Conservation (phyloP, 768 basidiomycete genomes). For the Kwoniella europaea region DNA sequence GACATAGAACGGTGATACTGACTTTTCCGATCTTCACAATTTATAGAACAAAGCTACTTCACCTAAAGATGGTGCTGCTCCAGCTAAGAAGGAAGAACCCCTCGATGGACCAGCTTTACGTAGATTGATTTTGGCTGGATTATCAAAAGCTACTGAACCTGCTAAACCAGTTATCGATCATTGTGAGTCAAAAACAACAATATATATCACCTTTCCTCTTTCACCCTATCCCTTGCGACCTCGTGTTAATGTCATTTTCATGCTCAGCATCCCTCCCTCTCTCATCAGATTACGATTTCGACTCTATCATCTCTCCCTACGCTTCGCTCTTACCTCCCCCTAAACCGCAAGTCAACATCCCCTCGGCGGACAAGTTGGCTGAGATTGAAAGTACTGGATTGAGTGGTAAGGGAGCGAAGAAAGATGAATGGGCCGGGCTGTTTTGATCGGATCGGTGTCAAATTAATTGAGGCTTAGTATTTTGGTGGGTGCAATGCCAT, state of each 20-base stretch:
- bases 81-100: constrained; percentile 43
- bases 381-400: constrained; percentile 32
- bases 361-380: constrained; percentile 30
- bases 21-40: neutral
- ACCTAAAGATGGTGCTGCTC: constrained; percentile 17
- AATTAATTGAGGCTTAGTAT: neutral
- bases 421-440: constrained; percentile 55
- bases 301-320: constrained; percentile 54
- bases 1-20: neutral
- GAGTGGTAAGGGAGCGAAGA: constrained; percentile 18
- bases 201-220: neutral
- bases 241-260: constrained; percentile 3
- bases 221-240: neutral
- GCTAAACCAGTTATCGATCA: constrained; percentile 35
- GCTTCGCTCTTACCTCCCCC: constrained; percentile 45
- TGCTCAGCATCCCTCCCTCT: constrained; percentile 37
- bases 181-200: constrained; percentile 26
- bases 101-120: constrained; percentile 47
- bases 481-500: no score
- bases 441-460: constrained; percentile 26
- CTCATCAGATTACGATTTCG: constrained; percentile 50
- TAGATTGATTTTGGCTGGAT: constrained; percentile 50
- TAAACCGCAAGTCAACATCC: constrained; percentile 42
- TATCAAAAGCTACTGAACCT: constrained; percentile 50
- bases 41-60: constrained; percentile 32